Percentiles rank a stretch among this genome's conserved stretches.
These are phyloP conservation scores for Colletotrichum cuscutae DNA, from an alignment of 2,329 filamentous ascomycete species.

Conservation along the genomic window DNA sequence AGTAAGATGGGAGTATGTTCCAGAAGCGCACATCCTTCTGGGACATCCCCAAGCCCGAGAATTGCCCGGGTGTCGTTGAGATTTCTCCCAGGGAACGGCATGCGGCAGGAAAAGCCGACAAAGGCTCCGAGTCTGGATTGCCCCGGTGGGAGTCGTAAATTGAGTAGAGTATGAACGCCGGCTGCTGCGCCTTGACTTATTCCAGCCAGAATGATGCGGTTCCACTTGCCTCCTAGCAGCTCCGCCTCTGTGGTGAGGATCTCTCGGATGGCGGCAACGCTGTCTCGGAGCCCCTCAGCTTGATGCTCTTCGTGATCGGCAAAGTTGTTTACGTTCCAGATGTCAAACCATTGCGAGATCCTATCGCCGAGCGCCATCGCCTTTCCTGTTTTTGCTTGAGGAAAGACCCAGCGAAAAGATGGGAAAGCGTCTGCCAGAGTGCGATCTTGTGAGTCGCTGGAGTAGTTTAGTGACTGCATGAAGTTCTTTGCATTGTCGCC, in stretches of 20 bases:
- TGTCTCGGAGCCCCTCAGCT: constrained; percentile 50
- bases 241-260: constrained; percentile 49
- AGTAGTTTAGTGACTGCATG: constrained; percentile 42
- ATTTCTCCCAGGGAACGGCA: constrained; percentile 47
- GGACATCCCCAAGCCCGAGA: constrained; percentile 41
- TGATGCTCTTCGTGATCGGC: constrained; percentile 55
- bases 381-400: constrained; percentile 49
- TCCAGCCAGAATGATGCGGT: constrained; percentile 54
- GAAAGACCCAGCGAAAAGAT: constrained; percentile 61
- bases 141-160: constrained; percentile 40
- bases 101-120: constrained; percentile 50
- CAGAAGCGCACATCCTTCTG: constrained; percentile 45
- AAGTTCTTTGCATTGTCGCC: constrained; percentile 52
- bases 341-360: constrained; percentile 61
- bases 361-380: constrained; percentile 36
- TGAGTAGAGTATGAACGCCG: constrained; percentile 49
- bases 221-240: constrained; percentile 47
- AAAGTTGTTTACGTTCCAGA: constrained; percentile 54
- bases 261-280: constrained; percentile 44
- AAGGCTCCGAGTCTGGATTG: constrained; percentile 44
- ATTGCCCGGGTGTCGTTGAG: constrained; percentile 45
- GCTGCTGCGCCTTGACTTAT: constrained; percentile 59
- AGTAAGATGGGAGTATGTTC: constrained; percentile 55
- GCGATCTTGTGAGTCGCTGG: constrained; percentile 43
- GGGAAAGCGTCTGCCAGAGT: constrained; percentile 53